These are phyloP conservation scores for Cryphonectria parasitica DNA, from an alignment of 2,329 filamentous ascomycete genomes.

Conservation along the genomic window DNA sequence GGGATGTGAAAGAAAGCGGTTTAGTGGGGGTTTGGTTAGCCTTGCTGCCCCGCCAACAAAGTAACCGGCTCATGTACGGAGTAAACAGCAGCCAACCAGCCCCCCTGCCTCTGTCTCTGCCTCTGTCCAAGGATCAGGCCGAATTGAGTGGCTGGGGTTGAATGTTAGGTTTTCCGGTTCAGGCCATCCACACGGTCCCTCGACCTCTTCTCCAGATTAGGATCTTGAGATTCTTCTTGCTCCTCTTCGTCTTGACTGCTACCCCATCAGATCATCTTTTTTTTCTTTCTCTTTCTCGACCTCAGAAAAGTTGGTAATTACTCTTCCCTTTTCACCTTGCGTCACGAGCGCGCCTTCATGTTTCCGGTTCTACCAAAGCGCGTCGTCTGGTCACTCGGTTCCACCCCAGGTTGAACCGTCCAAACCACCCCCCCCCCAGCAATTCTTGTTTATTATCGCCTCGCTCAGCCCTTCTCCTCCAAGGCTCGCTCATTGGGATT, in stretches of 20 bases:
- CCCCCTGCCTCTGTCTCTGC: slow-evolving; percentile 14
- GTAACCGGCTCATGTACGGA: slow-evolving; percentile 4
- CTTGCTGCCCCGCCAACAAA: slow-evolving; percentile 18
- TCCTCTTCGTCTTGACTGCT: slow-evolving; percentile 8
- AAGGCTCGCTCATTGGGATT: neutral
- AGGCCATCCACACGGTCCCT: slow-evolving; percentile 6
- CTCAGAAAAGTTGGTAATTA: slow-evolving; percentile 2
- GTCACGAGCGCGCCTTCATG: slow-evolving; percentile 24
- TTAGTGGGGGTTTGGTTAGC: neutral
- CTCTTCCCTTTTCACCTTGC: slow-evolving; percentile 6
- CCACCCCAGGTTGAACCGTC: slow-evolving; percentile 12
- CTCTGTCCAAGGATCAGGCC: slow-evolving; percentile 10
- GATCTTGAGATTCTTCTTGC: neutral
- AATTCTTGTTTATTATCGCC: slow-evolving; percentile 21
- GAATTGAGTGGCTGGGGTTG: slow-evolving; percentile 21
- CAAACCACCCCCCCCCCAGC: neutral
- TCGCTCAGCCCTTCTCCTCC: slow-evolving; percentile 17
- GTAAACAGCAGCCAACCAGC: slow-evolving; percentile 19
- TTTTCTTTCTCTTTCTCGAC: neutral
- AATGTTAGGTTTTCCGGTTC: slow-evolving; percentile 4
- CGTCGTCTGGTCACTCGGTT: slow-evolving; percentile 20
- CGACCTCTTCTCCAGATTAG: neutral
- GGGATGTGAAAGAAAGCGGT: neutral
- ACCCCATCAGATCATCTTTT: neutral
- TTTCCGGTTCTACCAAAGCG: slow-evolving; percentile 7